Base-by-base conservation (phyloP, 2,329 filamentous ascomycete genomes). In the Trichoderma sp. region DNA sequence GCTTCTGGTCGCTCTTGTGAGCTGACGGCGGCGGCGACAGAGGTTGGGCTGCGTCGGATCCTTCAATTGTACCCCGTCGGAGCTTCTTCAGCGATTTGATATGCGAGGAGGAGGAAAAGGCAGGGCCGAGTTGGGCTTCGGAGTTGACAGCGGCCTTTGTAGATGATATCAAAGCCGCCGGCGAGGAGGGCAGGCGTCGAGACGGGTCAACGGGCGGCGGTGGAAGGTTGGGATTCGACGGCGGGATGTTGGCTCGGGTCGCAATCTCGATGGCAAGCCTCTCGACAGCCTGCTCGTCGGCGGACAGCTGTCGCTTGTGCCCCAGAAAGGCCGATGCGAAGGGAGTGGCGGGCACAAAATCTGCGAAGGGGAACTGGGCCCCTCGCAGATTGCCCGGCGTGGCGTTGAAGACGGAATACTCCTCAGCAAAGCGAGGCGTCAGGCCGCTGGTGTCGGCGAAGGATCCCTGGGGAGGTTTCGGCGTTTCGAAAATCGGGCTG, bases 401-500 rank as follows among this genome's bases (percentile, higher is more conserved):
- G n/a, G 84, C 81, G 79, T 88, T 88, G 81, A 90, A 89, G 75
- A 89, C 87, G 71, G 87, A 88, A 75, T 88, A 89, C 72, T 89
- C 87, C 76, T 89, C 87, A 72, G 87, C 87, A 80, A 89, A 90
- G 69, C 83, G 84, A 76, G 88, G 87, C 56, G 87, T 89, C 84
- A 85, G 87, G 73, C 83, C 83, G 72, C 82, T 81, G 64, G 83
- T 77, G 71, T 86, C 83, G 78, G 85, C 79, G 72, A 85, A 83
- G 68, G 79, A 81, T 70, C 80, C 80, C 72, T 82, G 81, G 73
- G 78, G 81, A 68, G 80, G 79, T 76, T 83, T 85, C 56, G 87
- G 87, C 13, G 87, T 89, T 73, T 88, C 83, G 78, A 88, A 87
- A 70, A 84, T 77, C 65, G 86, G 83, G 75, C 83, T 88, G 70